Evolutionary conservation across 2,329 filamentous ascomycete genomes (phyloP).

Genomic region (Lomentospora prolificans): DNA sequence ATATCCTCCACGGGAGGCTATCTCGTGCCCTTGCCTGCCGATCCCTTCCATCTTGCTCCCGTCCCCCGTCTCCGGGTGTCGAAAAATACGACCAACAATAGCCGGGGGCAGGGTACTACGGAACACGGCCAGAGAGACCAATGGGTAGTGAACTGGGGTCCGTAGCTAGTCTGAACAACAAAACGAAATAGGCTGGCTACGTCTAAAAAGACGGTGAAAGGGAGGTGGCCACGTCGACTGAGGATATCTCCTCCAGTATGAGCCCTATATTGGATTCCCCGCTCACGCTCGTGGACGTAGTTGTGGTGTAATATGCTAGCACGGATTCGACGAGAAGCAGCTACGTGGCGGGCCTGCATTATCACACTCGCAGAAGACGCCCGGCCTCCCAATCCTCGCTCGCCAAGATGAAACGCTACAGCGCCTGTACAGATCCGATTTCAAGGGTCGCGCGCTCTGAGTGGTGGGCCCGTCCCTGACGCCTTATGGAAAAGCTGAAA

Average conservation of each 20-base stretch:
- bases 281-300: no score
- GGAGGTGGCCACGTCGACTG: no score
- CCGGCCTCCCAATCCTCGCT: not conserved
- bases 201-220: not conserved
- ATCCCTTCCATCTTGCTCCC: no score
- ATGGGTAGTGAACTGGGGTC: no score
- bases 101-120: not conserved
- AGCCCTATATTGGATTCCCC: not conserved
- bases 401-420: not conserved
- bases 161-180: no score
- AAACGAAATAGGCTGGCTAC: no score
- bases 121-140: no score
- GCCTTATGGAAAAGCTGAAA: slow-evolving; percentile 1
- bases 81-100: not conserved
- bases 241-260: no score
- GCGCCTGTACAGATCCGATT: not conserved
- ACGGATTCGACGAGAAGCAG: not conserved
- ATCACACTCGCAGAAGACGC: not conserved
- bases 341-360: not conserved
- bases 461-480: not conserved
- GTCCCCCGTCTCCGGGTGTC: no score
- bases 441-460: not conserved
- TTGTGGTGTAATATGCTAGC: not conserved
- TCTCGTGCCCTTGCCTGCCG: not conserved
- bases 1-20: not conserved